A percentile compares a stretch with the other conserved stretches of the same genome.
Evolutionary conservation across 2,329 filamentous ascomycete species (phyloP).

Genomic region (Penicillium concentricum): DNA sequence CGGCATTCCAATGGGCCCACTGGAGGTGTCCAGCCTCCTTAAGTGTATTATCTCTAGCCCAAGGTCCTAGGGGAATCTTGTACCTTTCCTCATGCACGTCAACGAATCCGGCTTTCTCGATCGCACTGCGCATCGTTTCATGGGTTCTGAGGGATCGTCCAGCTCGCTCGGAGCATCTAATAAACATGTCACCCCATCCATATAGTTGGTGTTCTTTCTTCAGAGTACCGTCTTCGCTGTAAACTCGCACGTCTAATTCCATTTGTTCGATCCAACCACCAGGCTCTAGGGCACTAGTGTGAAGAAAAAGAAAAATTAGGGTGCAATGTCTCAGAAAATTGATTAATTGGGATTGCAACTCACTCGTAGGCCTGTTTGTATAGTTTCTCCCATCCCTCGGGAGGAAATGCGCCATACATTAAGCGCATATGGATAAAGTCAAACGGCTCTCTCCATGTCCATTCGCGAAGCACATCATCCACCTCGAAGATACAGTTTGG

Average conservation of each 20-base stretch:
- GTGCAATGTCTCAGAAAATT: background rate
- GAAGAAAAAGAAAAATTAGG: background rate
- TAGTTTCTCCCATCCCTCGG: conserved; percentile 1
- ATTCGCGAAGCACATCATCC: conserved; percentile 24
- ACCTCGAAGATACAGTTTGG: conserved; percentile 30
- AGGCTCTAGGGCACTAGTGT: background rate
- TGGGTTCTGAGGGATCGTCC: conserved; percentile 25
- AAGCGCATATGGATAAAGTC: conserved; percentile 26
- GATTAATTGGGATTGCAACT: background rate
- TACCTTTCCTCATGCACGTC: conserved; percentile 29
- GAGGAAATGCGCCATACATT: conserved; percentile 13
- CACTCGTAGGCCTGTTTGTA: conserved; percentile 14
- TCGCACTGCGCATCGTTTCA: conserved; percentile 24
- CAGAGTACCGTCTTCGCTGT: conserved; percentile 9
- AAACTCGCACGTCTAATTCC: conserved; percentile 10
- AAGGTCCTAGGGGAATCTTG: conserved; percentile 31
- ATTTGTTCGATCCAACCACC: conserved; percentile 14
- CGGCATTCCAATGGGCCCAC: conserved; percentile 26
- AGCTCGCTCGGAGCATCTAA: conserved; percentile 21
- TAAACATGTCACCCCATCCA: conserved; percentile 17
- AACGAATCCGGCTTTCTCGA: conserved; percentile 32
- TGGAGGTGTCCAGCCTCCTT: conserved; percentile 43
- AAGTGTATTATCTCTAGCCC: conserved; percentile 28
- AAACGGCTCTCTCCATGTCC: conserved; percentile 24
- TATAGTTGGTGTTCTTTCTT: conserved; percentile 2